A percentile compares a stretch with the other conserved stretches of the same genome.
Conservation (phyloP, 192 early-diverging fungal genomes). For the Backusella liffmaniae region DNA sequence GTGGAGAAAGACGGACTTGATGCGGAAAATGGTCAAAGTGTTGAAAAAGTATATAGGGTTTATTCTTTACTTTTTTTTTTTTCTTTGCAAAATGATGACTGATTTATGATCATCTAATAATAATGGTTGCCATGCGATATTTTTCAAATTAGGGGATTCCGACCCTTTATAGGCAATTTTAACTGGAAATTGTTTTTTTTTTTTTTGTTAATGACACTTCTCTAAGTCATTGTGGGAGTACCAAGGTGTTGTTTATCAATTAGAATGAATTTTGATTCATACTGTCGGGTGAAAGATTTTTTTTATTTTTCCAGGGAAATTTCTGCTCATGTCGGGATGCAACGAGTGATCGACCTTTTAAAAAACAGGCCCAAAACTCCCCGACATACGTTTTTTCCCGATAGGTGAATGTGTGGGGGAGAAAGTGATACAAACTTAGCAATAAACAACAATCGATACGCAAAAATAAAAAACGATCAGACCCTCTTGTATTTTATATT, state of each 20-base stretch:
- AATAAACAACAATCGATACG: neutral
- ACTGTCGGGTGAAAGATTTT: neutral
- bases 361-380: neutral
- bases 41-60: neutral
- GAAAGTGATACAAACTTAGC: neutral
- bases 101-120: neutral
- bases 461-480: neutral
- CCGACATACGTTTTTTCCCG: slow-evolving; percentile 9
- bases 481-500: neutral
- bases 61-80: neutral
- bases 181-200: neutral
- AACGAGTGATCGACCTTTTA: neutral
- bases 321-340: neutral
- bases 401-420: neutral
- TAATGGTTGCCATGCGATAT: neutral
- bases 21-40: neutral
- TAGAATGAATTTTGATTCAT: neutral
- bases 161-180: slow-evolving; percentile 3
- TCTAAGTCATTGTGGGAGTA: neutral
- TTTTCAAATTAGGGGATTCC: neutral
- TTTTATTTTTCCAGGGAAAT: neutral
- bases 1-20: neutral
- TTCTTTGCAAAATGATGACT: neutral
- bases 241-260: neutral
- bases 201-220: neutral